A percentile compares a stretch with the other conserved stretches of the same genome.
Conservation (phyloP, 495 filamentous ascomycete genomes). For the Hyaloscypha variabilis region DNA sequence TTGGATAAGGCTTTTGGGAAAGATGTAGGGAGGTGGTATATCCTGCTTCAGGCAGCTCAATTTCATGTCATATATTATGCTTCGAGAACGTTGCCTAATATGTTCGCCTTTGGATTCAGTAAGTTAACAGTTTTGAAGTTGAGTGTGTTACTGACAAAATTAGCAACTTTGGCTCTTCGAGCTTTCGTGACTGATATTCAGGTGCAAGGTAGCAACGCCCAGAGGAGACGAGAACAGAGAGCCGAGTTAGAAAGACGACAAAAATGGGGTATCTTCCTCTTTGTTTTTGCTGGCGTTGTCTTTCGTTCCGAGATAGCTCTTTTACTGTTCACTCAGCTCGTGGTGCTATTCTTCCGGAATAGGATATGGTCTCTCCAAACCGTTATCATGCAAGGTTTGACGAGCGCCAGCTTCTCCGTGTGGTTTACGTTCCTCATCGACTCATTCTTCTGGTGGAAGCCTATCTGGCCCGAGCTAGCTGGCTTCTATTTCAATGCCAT, state of each 20-base stretch:
- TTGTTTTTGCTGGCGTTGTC: slow-evolving; percentile 81
- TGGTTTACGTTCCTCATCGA: slow-evolving; percentile 72
- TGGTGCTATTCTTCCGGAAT: slow-evolving; percentile 57
- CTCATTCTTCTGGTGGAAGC: slow-evolving; percentile 88
- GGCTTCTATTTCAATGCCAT: slow-evolving; percentile 93
- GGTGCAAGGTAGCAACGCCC: slow-evolving; percentile 34
- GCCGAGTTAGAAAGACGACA: slow-evolving; percentile 40
- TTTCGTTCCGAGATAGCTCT: slow-evolving; percentile 92
- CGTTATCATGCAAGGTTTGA: slow-evolving; percentile 69
- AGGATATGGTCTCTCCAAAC: slow-evolving; percentile 55
- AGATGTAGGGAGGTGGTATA: slow-evolving; percentile 76
- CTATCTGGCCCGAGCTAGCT: slow-evolving; percentile 87
- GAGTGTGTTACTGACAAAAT: slow-evolving; percentile 29
- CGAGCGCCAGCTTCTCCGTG: slow-evolving; percentile 65
- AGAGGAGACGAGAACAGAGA: slow-evolving; percentile 39
- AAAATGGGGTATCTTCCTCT: slow-evolving; percentile 62
- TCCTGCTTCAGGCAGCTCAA: slow-evolving; percentile 79
- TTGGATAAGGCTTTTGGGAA: slow-evolving; percentile 71
- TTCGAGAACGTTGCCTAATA: slow-evolving; percentile 90
- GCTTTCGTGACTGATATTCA: slow-evolving; percentile 62
- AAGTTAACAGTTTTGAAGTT: slow-evolving; percentile 42
- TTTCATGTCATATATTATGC: slow-evolving; percentile 97
- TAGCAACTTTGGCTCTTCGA: slow-evolving; percentile 69
- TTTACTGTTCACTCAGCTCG: slow-evolving; percentile 62
- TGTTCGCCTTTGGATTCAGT: slow-evolving; percentile 87